Percentiles rank a stretch among this genome's conserved stretches.
phyloP scores from a whole-genome alignment of 2,329 filamentous ascomycete genomes.

The Dryadomyces quercus-mongolicae region DNA sequence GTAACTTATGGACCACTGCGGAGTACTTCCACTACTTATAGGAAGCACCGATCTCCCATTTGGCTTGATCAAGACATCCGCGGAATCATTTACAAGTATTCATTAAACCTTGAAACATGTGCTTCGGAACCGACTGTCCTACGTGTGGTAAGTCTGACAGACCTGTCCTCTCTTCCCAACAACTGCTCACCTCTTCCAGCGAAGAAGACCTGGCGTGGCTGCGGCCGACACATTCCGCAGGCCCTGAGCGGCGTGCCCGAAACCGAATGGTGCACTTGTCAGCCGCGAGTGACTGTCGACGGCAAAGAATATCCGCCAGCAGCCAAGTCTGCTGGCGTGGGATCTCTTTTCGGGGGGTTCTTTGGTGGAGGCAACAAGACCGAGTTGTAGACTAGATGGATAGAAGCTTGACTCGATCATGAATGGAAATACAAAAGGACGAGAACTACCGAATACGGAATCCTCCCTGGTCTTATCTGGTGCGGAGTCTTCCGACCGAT shows the following conservation, averaged over 20 bases:
- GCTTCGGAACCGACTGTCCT: constrained; percentile 26
- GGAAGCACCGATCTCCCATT: too few species aligned
- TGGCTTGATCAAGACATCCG: too few species aligned
- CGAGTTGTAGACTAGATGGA: background rate
- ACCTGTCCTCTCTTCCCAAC: background rate
- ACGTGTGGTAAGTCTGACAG: constrained; percentile 26
- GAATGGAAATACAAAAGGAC: too few species aligned
- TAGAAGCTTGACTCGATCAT: too few species aligned
- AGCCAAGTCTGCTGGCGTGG: constrained; percentile 24
- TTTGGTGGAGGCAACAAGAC: constrained; percentile 14
- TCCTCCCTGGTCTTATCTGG: too few species aligned
- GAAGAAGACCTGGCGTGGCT: constrained; percentile 37
- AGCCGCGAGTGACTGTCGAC: constrained; percentile 28
- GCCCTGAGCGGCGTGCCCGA: constrained; percentile 31
- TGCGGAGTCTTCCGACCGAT: too few species aligned
- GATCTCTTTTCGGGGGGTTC: constrained; percentile 23
- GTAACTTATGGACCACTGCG: too few species aligned
- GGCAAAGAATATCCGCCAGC: constrained; percentile 34
- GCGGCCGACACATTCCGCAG: constrained; percentile 32
- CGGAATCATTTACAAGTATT: too few species aligned
- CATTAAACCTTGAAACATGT: constrained; percentile 24
- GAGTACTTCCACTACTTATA: too few species aligned
- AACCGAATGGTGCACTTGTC: constrained; percentile 35
- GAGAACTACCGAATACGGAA: too few species aligned
- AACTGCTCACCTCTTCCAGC: constrained; percentile 18